phyloP scores from a whole-genome alignment of 352 stramenopile species.

The Globisporangium nagaii region DNA sequence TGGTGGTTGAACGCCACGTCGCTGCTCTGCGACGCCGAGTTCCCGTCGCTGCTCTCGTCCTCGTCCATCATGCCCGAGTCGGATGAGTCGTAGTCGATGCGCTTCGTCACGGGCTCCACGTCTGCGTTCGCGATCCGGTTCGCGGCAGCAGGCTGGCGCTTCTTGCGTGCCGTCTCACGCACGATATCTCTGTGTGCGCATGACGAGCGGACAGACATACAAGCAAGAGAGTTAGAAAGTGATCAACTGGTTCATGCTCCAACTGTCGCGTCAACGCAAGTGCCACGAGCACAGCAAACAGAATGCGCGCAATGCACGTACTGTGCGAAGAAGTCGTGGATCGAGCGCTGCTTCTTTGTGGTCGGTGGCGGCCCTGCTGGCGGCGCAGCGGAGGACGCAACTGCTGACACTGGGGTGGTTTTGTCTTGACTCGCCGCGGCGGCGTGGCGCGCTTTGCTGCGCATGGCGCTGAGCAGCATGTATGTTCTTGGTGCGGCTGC shows the following conservation, averaged over 20 bases:
- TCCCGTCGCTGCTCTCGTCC: conserved; percentile 46
- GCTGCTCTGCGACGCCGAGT: conserved; percentile 32
- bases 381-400: not conserved
- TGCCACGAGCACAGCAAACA: not conserved
- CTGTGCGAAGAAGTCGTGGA: conserved; percentile 83
- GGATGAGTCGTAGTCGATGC: conserved; percentile 69
- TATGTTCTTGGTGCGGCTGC: not conserved
- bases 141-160: conserved; percentile 13
- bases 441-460: conserved; percentile 23
- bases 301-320: conserved; percentile 6
- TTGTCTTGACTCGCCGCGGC: conserved; percentile 8
- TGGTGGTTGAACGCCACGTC: conserved; percentile 13
- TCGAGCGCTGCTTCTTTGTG: conserved; percentile 78
- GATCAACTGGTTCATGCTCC: not conserved
- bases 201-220: not conserved
- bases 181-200: conserved; percentile 12
- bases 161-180: conserved; percentile 29
- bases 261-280: not conserved
- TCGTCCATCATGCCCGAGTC: conserved; percentile 34
- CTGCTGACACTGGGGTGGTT: not conserved
- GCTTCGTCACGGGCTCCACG: conserved; percentile 51
- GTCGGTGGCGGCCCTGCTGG: conserved; percentile 6
- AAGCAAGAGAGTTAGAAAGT: not conserved
- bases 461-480: conserved; percentile 32
- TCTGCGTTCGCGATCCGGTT: conserved; percentile 20